Base-by-base conservation (phyloP, 805 yeast species). In the Myxozyma melibiosi region DNA sequence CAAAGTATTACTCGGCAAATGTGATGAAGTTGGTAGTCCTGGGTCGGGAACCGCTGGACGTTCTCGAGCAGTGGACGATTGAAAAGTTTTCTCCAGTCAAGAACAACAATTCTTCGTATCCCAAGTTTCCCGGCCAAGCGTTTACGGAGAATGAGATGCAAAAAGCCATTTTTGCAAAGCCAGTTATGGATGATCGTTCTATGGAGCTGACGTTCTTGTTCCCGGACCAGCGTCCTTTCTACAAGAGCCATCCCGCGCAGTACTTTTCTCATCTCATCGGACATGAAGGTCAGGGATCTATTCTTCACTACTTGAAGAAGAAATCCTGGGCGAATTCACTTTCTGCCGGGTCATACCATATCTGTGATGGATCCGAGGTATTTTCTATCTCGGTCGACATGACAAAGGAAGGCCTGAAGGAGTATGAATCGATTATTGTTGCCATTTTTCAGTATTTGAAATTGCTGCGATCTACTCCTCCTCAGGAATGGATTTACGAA, bases 231-330 rank as follows among this genome's bases (percentile, higher is more conserved):
- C 80, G 81, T 50, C 80, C 79, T 25, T 70, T 74, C 49, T 88
- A 91, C 88, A 79, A 80, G 52, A 78, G 80, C 24, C 83, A 83
- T 64, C 96, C 97, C 0, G 78, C 81, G 5, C 81, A 79, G 54
- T 87, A 90, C 71, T 80, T 76, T 63, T 82, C 91, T 20, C 97
- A 94, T 70, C 76, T 94, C 51, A 74, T 92, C 46, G 98, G 98
- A 39, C 98, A 92, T 71, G 99, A 92, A 74, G 88, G 94, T 46
- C 78, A 84, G 47, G 98, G 98, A 1, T 90, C 97, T 1, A 70
- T 92, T 18, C 76, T 90, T 34, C 80, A 84, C 54, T 79, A 78
- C 62, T 79, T 92, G 63, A 92, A 90, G 72, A 69, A 74, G 33
- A 75, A 80, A 62, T 87, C 91, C 13, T 88, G 91, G 90, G 96